Evolutionary conservation across 345 rosid species (phyloP).

Genomic region (Salix exigua): DNA sequence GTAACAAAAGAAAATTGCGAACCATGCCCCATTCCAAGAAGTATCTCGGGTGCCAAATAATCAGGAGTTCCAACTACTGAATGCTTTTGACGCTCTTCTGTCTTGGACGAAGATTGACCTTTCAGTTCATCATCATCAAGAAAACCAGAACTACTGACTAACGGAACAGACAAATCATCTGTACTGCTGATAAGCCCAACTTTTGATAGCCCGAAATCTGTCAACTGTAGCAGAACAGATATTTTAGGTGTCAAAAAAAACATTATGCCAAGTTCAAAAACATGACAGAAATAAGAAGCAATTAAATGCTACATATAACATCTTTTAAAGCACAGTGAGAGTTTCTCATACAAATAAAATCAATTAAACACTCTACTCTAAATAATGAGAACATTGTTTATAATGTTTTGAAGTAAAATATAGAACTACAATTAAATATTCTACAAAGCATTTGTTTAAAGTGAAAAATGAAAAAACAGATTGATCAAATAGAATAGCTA

Average conservation of each 20-base stretch:
- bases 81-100: slow-evolving; percentile 69
- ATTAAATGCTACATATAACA: background rate
- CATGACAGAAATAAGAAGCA: background rate
- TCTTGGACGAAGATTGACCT: slow-evolving; percentile 34
- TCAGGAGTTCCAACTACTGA: slow-evolving; percentile 91
- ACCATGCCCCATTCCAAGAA: slow-evolving; percentile 99
- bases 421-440: background rate
- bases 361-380: background rate
- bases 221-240: slow-evolving; percentile 67
- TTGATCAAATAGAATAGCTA: background rate
- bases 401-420: background rate
- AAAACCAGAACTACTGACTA: slow-evolving; percentile 51
- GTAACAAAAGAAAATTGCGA: slow-evolving; percentile 17
- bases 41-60: slow-evolving; percentile 98
- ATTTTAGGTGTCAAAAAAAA: slow-evolving; percentile 8
- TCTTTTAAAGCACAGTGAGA: background rate
- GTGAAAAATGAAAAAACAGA: background rate
- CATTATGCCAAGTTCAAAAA: background rate
- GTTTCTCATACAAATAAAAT: background rate
- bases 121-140: slow-evolving; percentile 51
- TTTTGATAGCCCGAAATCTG: slow-evolving; percentile 98
- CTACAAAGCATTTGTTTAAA: background rate
- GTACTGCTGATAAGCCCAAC: slow-evolving; percentile 97
- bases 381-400: background rate
- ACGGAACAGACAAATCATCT: slow-evolving; percentile 81